These are phyloP conservation scores for Wickerhamiella sergipiensis DNA, from an alignment of 805 yeast species.

Conservation along the genomic window DNA sequence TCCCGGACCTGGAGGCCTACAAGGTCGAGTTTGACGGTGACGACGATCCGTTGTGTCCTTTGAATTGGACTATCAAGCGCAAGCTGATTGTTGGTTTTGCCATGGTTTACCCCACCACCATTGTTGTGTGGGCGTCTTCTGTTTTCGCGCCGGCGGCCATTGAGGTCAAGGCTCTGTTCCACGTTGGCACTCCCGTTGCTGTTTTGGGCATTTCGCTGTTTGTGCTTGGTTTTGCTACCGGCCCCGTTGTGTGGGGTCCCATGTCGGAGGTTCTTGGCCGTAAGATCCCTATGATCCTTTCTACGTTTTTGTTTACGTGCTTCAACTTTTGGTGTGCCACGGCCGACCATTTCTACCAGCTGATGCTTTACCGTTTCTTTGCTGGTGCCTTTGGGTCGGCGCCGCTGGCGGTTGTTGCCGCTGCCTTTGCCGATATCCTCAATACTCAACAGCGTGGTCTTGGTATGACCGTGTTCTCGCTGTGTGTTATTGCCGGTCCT, in stretches of 20 bases:
- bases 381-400: constrained; percentile 78
- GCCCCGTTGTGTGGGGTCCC: constrained; percentile 88
- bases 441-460: constrained; percentile 54
- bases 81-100: constrained; percentile 34
- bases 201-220: constrained; percentile 65
- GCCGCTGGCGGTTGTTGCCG: constrained; percentile 74
- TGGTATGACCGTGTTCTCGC: constrained; percentile 57
- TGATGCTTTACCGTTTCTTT: constrained; percentile 59
- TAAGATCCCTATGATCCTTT: constrained; percentile 41
- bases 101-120: constrained; percentile 37
- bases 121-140: constrained; percentile 70
- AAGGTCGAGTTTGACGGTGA: constrained; percentile 67
- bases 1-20: constrained; percentile 25
- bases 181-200: constrained; percentile 55
- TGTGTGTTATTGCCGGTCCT: constrained; percentile 70
- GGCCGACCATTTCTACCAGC: constrained; percentile 65
- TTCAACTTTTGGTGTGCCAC: constrained; percentile 66
- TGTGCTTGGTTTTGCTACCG: constrained; percentile 88
- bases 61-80: constrained; percentile 48
- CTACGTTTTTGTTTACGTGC: constrained; percentile 41
- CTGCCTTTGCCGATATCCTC: constrained; percentile 73
- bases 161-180: constrained; percentile 36
- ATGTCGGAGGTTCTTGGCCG: constrained; percentile 69
- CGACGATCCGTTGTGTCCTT: constrained; percentile 67
- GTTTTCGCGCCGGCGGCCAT: constrained; percentile 52